Conservation (phyloP, 2,329 filamentous ascomycete genomes). For the Magnaporthiopsis incrustans region DNA sequence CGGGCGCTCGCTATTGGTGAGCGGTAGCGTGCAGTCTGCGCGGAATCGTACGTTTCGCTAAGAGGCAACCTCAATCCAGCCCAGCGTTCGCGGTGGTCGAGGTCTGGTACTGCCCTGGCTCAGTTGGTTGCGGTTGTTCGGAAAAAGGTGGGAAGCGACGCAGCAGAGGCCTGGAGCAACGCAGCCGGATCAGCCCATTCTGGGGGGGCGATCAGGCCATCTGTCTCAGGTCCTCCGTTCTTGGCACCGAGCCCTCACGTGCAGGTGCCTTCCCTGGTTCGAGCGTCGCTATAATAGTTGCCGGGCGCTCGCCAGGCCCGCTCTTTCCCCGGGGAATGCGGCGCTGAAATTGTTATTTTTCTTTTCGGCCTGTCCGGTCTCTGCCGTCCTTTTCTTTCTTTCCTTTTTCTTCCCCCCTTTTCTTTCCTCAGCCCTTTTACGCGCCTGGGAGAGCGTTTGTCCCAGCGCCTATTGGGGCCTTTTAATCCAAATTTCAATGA, state of each 20-base stretch:
- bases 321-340: not conserved
- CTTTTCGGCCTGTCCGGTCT: no score
- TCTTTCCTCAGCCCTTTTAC: not conserved
- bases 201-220: conserved; percentile 9
- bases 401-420: not conserved
- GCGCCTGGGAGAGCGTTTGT: not conserved
- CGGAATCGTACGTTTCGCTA: conserved; percentile 7
- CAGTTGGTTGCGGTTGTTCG: conserved; percentile 1
- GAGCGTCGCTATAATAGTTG: not conserved
- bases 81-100: not conserved
- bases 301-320: not conserved
- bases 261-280: not conserved
- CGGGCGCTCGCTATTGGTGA: not conserved
- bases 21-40: not conserved
- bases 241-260: conserved; percentile 5
- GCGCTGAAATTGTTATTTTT: not conserved
- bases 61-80: not conserved
- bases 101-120: not conserved
- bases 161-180: not conserved
- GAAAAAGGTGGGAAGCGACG: not conserved
- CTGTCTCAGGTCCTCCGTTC: conserved; percentile 4
- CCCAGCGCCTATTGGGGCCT: not conserved
- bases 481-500: not conserved
- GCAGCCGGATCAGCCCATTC: conserved; percentile 7
- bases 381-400: no score